Conservation (phyloP, 2,329 filamentous ascomycete genomes). For the Penicillium sp. region DNA sequence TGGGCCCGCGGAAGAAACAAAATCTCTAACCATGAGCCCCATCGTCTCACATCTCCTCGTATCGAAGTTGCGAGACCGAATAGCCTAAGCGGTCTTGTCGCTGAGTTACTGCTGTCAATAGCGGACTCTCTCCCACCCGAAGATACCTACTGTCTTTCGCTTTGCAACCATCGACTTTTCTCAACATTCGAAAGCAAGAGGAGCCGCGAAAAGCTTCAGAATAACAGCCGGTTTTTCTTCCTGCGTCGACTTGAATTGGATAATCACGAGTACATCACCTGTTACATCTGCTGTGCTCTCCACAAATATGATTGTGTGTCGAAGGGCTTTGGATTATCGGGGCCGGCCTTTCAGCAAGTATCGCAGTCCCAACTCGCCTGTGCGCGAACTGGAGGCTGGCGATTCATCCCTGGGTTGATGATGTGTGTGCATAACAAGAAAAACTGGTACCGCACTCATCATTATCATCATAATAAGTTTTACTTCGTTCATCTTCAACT, state of each 20-base stretch:
- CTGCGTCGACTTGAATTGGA: slow-evolving; percentile 15
- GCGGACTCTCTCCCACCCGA: background rate
- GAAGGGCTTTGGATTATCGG: background rate
- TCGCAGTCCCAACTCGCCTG: too few relatives aligned
- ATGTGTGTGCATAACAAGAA: too few relatives aligned
- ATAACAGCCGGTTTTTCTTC: background rate
- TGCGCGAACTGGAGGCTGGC: too few relatives aligned
- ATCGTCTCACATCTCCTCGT: too few relatives aligned
- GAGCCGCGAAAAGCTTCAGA: background rate
- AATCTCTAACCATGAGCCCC: too few relatives aligned
- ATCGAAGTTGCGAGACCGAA: background rate
- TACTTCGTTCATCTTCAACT: slow-evolving; percentile 14
- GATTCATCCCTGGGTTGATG: too few relatives aligned
- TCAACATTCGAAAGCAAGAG: background rate
- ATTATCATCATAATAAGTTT: too few relatives aligned
- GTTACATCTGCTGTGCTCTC: slow-evolving; percentile 10
- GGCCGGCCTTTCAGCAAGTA: background rate
- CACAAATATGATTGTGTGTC: slow-evolving; percentile 8
- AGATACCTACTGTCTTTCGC: slow-evolving; percentile 5
- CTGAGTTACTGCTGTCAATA: slow-evolving; percentile 8
- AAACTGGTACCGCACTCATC: too few relatives aligned
- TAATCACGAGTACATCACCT: slow-evolving; percentile 12
- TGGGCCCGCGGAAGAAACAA: too few relatives aligned
- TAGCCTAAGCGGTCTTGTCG: background rate
- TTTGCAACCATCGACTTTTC: slow-evolving; percentile 11